These are phyloP conservation scores for Cordyceps pruinosa DNA, from an alignment of 2,329 filamentous ascomycete species.

Conservation along the genomic window DNA sequence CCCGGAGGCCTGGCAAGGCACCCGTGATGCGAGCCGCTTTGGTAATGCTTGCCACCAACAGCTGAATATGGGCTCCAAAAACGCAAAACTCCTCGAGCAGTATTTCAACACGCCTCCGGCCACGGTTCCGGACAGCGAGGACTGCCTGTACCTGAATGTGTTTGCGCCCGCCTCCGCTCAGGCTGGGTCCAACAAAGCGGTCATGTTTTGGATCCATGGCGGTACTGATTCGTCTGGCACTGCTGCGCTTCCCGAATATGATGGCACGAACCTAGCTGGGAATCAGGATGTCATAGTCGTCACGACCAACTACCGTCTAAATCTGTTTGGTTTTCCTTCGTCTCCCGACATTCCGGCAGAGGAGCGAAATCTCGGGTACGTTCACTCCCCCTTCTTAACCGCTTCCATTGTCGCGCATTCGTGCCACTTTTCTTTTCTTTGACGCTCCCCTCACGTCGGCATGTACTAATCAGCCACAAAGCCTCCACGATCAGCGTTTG, in stretches of 20 bases:
- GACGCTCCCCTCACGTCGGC: neutral
- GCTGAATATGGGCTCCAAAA: neutral
- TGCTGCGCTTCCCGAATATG: constrained; percentile 30
- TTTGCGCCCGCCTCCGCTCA: constrained; percentile 20
- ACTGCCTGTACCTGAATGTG: constrained; percentile 30
- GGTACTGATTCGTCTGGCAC: constrained; percentile 32
- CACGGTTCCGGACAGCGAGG: constrained; percentile 22
- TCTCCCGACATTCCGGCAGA: constrained; percentile 18
- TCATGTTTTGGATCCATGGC: constrained; percentile 39
- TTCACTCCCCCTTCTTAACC: neutral
- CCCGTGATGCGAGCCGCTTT: constrained; percentile 20
- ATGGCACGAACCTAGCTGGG: constrained; percentile 33
- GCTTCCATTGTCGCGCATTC: neutral
- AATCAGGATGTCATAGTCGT: constrained; percentile 40
- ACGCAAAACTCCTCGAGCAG: constrained; percentile 1
- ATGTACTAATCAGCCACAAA: constrained; percentile 2
- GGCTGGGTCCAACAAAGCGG: constrained; percentile 25
- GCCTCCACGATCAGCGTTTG: constrained; percentile 42
- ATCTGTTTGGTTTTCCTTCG: constrained; percentile 35
- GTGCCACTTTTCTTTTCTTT: neutral
- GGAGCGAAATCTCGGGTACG: constrained; percentile 21
- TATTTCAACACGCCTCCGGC: constrained; percentile 20
- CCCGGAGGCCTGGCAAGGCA: constrained; percentile 15
- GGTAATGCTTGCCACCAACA: constrained; percentile 19
- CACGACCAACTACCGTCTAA: constrained; percentile 38